phyloP scores from a whole-genome alignment of 495 filamentous ascomycete species.

The Aspergillus hancockii region DNA sequence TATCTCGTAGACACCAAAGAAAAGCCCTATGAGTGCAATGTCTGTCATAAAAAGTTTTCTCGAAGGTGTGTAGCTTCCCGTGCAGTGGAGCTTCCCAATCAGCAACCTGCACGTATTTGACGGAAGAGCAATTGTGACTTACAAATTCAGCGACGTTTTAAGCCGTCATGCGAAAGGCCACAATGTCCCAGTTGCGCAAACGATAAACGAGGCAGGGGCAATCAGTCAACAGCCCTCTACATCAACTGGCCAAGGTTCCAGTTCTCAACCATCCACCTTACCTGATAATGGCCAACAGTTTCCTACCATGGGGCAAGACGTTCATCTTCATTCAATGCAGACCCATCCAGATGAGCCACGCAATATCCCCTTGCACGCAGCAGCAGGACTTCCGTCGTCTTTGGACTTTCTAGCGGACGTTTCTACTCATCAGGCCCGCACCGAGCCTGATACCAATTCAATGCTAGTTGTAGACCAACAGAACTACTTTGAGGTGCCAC shows the following conservation, averaged over 20 bases:
- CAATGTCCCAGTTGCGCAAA: constrained; percentile 31
- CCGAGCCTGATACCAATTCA: constrained; percentile 33
- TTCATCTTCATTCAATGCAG: constrained; percentile 18
- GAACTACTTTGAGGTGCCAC: constrained; percentile 30
- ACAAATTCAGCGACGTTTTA: constrained; percentile 47
- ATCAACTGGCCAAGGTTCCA: constrained; percentile 18
- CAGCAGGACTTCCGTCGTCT: constrained; percentile 30
- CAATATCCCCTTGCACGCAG: constrained; percentile 26
- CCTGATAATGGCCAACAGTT: constrained; percentile 25
- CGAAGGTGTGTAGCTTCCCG: constrained; percentile 41
- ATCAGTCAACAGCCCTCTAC: constrained; percentile 24
- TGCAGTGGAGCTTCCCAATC: not conserved
- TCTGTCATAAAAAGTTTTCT: constrained; percentile 55
- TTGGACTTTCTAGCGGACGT: constrained; percentile 43
- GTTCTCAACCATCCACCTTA: constrained; percentile 23
- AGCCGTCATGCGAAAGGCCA: constrained; percentile 54
- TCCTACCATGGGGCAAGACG: constrained; percentile 18
- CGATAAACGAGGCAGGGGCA: constrained; percentile 19
- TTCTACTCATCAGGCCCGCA: constrained; percentile 39
- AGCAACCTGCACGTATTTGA: not conserved
- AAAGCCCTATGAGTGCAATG: constrained; percentile 53
- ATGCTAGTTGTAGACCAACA: constrained; percentile 40
- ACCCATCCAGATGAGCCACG: constrained; percentile 22
- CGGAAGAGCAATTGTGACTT: not conserved
- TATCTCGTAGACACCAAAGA: constrained; percentile 50